Conservation (phyloP, 2,329 filamentous ascomycete species). For the Colletotrichum sublineola region DNA sequence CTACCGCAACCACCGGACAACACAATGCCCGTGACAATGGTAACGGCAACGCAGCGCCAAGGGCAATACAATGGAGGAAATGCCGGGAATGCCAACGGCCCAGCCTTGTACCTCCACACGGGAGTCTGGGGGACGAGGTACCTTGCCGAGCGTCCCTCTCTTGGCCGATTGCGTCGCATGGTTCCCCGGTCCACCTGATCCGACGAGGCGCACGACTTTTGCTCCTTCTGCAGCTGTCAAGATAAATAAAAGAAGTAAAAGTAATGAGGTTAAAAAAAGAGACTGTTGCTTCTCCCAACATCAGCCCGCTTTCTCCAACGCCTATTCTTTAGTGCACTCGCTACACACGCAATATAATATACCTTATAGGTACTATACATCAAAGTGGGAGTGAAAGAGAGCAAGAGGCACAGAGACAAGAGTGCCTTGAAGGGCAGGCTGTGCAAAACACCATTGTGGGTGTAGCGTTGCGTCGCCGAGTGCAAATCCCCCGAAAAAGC, state of each 20-base stretch:
- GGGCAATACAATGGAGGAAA: background rate
- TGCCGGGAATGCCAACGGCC: slow-evolving; percentile 13
- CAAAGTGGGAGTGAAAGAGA: background rate
- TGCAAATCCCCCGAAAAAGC: slow-evolving; percentile 26
- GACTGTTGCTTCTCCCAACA: background rate
- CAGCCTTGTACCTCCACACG: slow-evolving; percentile 20
- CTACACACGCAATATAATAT: no score
- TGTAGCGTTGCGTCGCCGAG: background rate
- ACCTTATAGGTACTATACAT: no score
- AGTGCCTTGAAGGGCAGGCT: slow-evolving; percentile 5
- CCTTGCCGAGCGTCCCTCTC: slow-evolving; percentile 2
- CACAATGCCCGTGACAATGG: background rate
- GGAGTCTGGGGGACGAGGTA: slow-evolving; percentile 29
- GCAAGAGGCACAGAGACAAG: background rate
- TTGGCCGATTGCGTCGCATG: background rate
- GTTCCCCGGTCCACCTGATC: slow-evolving; percentile 4
- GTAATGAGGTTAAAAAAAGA: background rate
- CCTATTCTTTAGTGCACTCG: no score
- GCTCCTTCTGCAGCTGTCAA: no score
- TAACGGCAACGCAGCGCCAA: background rate
- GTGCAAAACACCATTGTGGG: background rate
- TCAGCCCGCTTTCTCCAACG: background rate
- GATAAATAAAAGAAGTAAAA: background rate
- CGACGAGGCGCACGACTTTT: no score
- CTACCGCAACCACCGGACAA: background rate